phyloP scores from a whole-genome alignment of 805 yeast species.

The Candida succiphila region DNA sequence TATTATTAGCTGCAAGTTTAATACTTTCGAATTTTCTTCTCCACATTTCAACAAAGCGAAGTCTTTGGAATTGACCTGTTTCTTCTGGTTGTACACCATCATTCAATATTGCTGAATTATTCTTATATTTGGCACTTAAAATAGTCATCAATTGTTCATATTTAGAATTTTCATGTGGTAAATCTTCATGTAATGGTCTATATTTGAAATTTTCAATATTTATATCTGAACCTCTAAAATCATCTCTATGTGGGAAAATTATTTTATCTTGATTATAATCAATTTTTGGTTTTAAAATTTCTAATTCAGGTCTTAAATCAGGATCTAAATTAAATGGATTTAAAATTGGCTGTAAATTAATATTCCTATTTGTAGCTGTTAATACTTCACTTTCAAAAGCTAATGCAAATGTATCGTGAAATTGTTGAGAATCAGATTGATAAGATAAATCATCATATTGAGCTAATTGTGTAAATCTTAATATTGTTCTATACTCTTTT shows the following conservation, averaged over 20 bases:
- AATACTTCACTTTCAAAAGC: slow-evolving; percentile 85
- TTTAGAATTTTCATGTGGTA: slow-evolving; percentile 69
- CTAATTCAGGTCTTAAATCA: slow-evolving; percentile 31
- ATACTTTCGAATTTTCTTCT: slow-evolving; percentile 54
- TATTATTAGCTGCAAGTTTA: slow-evolving; percentile 28
- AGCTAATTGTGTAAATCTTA: slow-evolving; percentile 74
- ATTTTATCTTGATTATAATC: slow-evolving; percentile 19
- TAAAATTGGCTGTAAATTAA: slow-evolving; percentile 64
- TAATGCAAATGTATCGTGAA: slow-evolving; percentile 70
- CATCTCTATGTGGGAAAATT: slow-evolving; percentile 28
- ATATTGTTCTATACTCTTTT: slow-evolving; percentile 63
- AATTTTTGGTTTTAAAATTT: slow-evolving; percentile 31
- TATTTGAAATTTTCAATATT: slow-evolving; percentile 16
- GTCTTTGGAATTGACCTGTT: slow-evolving; percentile 63
- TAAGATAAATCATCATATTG: slow-evolving; percentile 77
- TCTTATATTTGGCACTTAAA: slow-evolving; percentile 37
- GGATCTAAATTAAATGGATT: slow-evolving; percentile 51
- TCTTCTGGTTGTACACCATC: slow-evolving; percentile 24
- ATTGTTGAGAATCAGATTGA: slow-evolving; percentile 70
- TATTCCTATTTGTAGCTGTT: slow-evolving; percentile 65
- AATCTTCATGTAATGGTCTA: slow-evolving; percentile 50
- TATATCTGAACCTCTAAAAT: slow-evolving; percentile 20
- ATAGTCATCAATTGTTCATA: slow-evolving; percentile 86
- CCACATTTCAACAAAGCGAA: slow-evolving; percentile 82
- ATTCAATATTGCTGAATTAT: slow-evolving; percentile 24